Evolutionary conservation across 1,284 basidiomycete genomes (phyloP).

Genomic region (Trametes pubescens): DNA sequence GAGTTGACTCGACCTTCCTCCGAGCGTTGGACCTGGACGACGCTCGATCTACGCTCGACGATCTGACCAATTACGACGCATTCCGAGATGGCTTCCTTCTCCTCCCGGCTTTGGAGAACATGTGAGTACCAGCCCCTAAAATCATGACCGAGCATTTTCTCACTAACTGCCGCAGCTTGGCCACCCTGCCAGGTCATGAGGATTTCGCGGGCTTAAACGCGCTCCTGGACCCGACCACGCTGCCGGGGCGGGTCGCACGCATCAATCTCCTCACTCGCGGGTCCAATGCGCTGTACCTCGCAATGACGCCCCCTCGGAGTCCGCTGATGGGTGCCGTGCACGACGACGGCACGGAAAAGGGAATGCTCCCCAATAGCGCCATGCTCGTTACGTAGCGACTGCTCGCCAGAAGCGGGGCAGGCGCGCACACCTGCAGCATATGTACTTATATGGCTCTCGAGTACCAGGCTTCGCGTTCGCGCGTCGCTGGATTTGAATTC

Average conservation of each 20-base stretch:
- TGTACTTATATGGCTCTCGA: constrained; percentile 14
- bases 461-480: constrained; percentile 1
- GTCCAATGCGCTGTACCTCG: constrained; percentile 41
- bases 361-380: constrained; percentile 13
- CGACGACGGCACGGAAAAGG: constrained; percentile 28
- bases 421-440: constrained; percentile 2
- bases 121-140: constrained; percentile 34
- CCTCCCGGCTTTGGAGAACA: constrained; percentile 46
- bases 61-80: constrained; percentile 46
- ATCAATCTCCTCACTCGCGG: constrained; percentile 45
- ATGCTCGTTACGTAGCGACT: constrained; percentile 23
- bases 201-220: constrained; percentile 41
- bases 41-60: constrained; percentile 42
- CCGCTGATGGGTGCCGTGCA: constrained; percentile 22
- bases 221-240: constrained; percentile 43
- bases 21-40: constrained; percentile 40
- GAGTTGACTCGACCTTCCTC: constrained; percentile 38
- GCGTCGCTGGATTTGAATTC: constrained; percentile 11
- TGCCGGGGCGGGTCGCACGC: constrained; percentile 42
- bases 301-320: constrained; percentile 34
- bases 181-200: constrained; percentile 46
- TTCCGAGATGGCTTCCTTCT: constrained; percentile 46
- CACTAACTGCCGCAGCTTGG: constrained; percentile 32
- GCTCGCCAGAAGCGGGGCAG: constrained; percentile 4
- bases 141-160: constrained; percentile 7